Evolutionary conservation across 139 green algal genomes (phyloP).

Genomic region (Coelastrella sp.): DNA sequence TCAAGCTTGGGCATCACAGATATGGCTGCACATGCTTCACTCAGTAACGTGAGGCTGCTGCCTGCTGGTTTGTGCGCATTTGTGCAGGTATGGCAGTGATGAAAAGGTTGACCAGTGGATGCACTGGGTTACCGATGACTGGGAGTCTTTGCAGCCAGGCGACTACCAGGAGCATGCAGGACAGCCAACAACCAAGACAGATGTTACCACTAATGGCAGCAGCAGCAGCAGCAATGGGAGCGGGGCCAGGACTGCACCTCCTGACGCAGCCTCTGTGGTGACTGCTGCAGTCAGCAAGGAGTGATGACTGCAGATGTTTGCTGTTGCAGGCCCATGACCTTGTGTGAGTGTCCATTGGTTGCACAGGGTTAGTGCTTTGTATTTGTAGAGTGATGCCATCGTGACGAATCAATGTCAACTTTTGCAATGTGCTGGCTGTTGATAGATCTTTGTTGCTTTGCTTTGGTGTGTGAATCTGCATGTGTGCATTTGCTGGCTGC

Average conservation of each 20-base stretch:
- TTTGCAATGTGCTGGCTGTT: too few species aligned
- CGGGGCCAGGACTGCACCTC: constrained; percentile 62
- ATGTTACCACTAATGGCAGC: neutral
- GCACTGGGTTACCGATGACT: constrained; percentile 53
- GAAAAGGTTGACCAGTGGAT: constrained; percentile 53
- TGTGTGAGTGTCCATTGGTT: too few species aligned
- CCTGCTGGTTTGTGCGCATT: neutral
- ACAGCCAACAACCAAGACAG: neutral
- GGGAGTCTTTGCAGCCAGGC: constrained; percentile 31
- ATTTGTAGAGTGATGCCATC: too few species aligned
- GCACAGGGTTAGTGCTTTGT: too few species aligned
- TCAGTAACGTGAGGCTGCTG: too few species aligned
- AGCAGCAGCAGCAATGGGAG: constrained; percentile 71
- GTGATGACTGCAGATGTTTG: neutral
- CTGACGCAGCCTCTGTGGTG: neutral
- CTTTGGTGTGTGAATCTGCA: too few species aligned
- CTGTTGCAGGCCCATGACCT: too few species aligned
- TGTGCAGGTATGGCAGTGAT: constrained; percentile 24
- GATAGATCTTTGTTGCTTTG: too few species aligned
- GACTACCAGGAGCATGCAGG: constrained; percentile 33
- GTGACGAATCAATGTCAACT: too few species aligned
- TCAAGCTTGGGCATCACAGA: too few species aligned
- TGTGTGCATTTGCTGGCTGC: too few species aligned
- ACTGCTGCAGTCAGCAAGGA: neutral
- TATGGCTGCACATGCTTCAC: too few species aligned